Base-by-base conservation (phyloP, 169 alveolate genomes). In the Theileria equi region DNA sequence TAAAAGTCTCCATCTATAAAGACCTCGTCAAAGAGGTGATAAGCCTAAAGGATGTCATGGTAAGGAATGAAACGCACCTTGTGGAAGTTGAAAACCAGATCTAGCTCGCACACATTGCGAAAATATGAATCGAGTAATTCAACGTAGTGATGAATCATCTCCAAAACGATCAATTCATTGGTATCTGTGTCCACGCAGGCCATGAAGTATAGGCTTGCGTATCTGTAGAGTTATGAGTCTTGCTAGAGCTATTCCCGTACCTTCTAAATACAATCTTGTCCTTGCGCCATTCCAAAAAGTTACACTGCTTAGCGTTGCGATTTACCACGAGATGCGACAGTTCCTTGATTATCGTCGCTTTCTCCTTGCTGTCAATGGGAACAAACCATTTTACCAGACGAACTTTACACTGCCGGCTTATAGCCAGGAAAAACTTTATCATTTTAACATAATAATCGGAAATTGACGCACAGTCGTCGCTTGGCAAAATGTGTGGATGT, bases 71-170 rank as follows among this genome's bases (percentile, higher is more conserved):
- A 13, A 38, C 41, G 8, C 54, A 90, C 96, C 89, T 95, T 95
- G 86, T 96, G 98, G 61, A 96, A 97, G 79, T 97, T 97, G 91
- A 97, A 98, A 41, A 98, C 97, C 69, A 98, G 80, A 76, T 98
- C 99, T 70, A 97, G 88, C 83, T 98, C 99, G 79, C 99, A 98
- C 19, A 98, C 99, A 74, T 96, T 96, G 17, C 99, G 98, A 81
- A 98, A 98, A 81, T 98, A 96, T 50, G 97, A 91, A 82, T 98
- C 99, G 44, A 97, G 83, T 29, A 95, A 83, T 89, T 98, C 99
- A 23, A 98, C 99, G 68, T 90, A 97, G 65, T 95, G 98, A 62
- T 97, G 99, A 60, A 98, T 95, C 35, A 96, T 77, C 79, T 97
- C 99, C 40, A 97, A 89, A 21, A 96, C 90, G 31, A 91, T 77